A percentile compares a stretch with the other conserved stretches of the same genome.
These are phyloP conservation scores for Amylocystis lapponica DNA, from an alignment of 768 basidiomycete genomes.

Conservation along the genomic window DNA sequence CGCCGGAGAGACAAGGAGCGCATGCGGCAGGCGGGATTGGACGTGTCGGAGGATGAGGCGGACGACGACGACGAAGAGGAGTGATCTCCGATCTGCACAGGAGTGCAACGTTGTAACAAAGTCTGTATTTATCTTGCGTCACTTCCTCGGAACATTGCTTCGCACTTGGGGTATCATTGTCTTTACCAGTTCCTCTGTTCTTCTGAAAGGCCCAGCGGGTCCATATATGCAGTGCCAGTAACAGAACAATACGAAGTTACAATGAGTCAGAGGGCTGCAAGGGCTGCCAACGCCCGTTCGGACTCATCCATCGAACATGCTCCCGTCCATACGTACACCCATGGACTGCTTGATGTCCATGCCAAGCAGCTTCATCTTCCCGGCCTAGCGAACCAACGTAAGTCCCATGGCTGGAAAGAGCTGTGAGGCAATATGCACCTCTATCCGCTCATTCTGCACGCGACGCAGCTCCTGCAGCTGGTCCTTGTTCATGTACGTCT, in stretches of 20 bases:
- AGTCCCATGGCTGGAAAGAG: background rate
- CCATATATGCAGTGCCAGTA: no score
- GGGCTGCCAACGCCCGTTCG: no score
- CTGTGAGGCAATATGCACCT: constrained; percentile 40
- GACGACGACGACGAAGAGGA: constrained; percentile 52
- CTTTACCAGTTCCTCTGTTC: no score
- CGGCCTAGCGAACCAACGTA: constrained; percentile 38
- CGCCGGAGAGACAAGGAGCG: constrained; percentile 76
- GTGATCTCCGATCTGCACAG: no score
- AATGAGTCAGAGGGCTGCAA: no score
- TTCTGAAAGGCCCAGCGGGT: no score
- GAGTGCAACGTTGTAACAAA: no score
- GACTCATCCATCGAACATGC: constrained; percentile 46
- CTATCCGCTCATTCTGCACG: constrained; percentile 80
- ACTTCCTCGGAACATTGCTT: no score
- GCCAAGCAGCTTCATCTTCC: constrained; percentile 81
- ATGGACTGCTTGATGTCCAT: constrained; percentile 83
- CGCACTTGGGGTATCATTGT: no score
- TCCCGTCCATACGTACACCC: constrained; percentile 84
- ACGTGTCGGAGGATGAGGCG: constrained; percentile 90
- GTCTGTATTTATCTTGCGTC: no score
- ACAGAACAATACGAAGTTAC: no score
- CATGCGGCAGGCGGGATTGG: constrained; percentile 69
- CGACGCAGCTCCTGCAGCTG: constrained; percentile 76
- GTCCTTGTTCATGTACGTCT: constrained; percentile 72